Conservation (phyloP, 176 grass and related monocot species). For the Hyparrhenia diplandra region DNA sequence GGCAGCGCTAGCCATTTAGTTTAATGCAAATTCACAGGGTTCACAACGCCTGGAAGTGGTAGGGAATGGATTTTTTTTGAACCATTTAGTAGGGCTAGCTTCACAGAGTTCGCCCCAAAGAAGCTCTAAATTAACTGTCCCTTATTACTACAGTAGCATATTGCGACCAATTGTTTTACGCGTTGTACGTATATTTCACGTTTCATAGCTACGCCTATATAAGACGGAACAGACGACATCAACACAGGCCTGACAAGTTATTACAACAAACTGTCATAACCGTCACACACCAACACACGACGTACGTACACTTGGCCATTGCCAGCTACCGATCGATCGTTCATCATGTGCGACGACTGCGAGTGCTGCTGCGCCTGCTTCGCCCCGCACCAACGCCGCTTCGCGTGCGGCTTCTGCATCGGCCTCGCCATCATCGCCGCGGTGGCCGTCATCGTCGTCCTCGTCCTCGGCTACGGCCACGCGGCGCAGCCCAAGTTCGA, state of each 20-base stretch:
- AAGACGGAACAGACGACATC: not conserved
- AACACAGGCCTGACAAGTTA: not conserved
- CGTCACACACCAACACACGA: not conserved
- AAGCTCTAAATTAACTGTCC: no score
- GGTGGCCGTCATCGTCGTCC: constrained; percentile 9
- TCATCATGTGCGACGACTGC: constrained; percentile 22
- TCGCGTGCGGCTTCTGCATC: constrained; percentile 28
- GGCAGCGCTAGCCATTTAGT: no score
- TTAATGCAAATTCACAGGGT: no score
- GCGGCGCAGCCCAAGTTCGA: not conserved
- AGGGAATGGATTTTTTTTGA: no score
- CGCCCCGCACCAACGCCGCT: not conserved
- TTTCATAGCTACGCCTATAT: not conserved
- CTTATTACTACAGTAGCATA: no score
- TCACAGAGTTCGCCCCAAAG: no score
- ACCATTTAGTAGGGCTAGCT: no score
- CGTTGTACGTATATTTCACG: not conserved
- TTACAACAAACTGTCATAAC: constrained; percentile 18
- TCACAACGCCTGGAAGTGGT: no score
- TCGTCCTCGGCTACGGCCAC: constrained; percentile 14
- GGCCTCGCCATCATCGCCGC: not conserved
- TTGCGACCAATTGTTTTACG: no score
- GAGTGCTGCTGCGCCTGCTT: constrained; percentile 29
- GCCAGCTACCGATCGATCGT: not conserved
- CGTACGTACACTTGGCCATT: not conserved